phyloP scores from a whole-genome alignment of 2,329 filamentous ascomycete species.

The Nothophoma quercina region DNA sequence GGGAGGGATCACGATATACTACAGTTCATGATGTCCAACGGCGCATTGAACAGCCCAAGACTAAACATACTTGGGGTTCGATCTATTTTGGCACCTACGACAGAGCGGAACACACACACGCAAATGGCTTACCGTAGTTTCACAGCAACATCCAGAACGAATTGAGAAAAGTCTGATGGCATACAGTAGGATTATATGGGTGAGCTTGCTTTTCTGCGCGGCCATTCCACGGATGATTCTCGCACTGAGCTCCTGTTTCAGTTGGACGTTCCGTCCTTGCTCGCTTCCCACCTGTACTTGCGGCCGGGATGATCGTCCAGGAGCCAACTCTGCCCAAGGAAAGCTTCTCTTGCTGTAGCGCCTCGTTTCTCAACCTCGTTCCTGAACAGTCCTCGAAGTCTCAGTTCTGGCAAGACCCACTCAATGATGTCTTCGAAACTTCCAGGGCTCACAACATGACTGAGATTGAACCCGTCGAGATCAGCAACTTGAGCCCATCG shows the following conservation, averaged over 20 bases:
- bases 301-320: not conserved
- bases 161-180: no score
- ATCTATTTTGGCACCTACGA: no score
- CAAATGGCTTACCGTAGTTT: no score
- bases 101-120: no score
- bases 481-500: not conserved
- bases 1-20: no score
- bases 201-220: no score
- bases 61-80: no score
- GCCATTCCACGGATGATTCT: no score
- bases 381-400: not conserved
- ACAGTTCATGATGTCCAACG: no score
- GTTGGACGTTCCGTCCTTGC: not conserved
- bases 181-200: no score
- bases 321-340: slow-evolving; percentile 1
- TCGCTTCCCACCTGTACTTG: not conserved
- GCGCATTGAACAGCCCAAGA: no score
- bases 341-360: not conserved
- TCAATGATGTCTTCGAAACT: not conserved
- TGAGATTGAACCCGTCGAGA: not conserved
- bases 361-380: not conserved
- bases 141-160: no score
- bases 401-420: not conserved
- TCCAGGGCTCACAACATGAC: not conserved
- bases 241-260: not conserved